These are phyloP conservation scores for Dactylellina leptospora DNA, from an alignment of 2,329 filamentous ascomycete species.

Conservation along the genomic window DNA sequence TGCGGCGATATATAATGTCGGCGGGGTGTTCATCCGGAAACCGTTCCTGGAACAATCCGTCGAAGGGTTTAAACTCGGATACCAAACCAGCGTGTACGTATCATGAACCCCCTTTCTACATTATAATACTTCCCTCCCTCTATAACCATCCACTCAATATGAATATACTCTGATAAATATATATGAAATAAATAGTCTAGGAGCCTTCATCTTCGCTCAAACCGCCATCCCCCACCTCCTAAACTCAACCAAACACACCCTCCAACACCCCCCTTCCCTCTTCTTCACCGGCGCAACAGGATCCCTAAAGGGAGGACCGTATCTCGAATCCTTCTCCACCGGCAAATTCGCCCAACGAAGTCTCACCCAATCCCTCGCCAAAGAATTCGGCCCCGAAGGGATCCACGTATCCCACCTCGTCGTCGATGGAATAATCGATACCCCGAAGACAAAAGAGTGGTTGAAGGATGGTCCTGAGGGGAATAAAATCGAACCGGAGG, in stretches of 20 bases:
- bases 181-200: constrained; percentile 64
- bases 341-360: constrained; percentile 83
- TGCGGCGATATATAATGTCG: constrained; percentile 77
- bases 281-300: constrained; percentile 90
- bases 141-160: too few relatives aligned
- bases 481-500: constrained; percentile 77
- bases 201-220: constrained; percentile 80
- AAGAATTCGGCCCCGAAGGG: constrained; percentile 84
- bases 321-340: constrained; percentile 75
- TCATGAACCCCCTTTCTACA: constrained; percentile 58
- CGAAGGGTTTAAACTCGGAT: constrained; percentile 65
- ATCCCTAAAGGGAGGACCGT: constrained; percentile 75
- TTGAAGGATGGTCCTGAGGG: constrained; percentile 66
- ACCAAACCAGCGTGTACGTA: constrained; percentile 66
- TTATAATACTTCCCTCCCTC: too few relatives aligned
- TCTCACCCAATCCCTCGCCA: constrained; percentile 76
- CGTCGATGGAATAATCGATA: constrained; percentile 86
- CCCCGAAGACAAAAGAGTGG: constrained; percentile 73
- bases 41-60: constrained; percentile 68
- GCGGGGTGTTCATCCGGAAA: constrained; percentile 65
- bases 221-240: constrained; percentile 75
- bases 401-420: constrained; percentile 84
- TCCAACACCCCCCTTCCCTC: constrained; percentile 74
- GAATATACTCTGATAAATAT: too few relatives aligned
- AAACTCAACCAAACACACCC: constrained; percentile 65